A percentile compares a stretch with the other conserved stretches of the same genome.
Conservation (phyloP, 2,329 filamentous ascomycete species). For the Diaporthe capsici region DNA sequence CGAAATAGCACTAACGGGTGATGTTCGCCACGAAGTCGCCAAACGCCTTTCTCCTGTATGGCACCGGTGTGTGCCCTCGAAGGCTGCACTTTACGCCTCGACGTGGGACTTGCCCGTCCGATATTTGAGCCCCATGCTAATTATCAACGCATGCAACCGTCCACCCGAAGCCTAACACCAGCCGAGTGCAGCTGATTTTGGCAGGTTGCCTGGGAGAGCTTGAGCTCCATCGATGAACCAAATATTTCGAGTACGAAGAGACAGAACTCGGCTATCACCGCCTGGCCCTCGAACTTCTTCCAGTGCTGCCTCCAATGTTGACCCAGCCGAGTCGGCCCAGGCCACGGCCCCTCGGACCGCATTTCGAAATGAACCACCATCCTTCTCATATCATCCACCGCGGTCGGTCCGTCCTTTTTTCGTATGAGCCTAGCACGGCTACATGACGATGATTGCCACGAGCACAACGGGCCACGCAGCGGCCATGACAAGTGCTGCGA, state of each 20-base stretch:
- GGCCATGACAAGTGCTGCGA: slow-evolving; percentile 44
- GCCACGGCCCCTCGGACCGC: background rate
- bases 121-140: background rate
- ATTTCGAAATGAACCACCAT: background rate
- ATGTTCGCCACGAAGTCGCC: background rate
- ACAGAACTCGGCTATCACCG: background rate
- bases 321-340: background rate
- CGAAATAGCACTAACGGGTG: background rate
- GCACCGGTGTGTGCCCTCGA: background rate
- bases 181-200: background rate
- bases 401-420: background rate
- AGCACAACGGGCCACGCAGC: slow-evolving; percentile 46
- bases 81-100: background rate
- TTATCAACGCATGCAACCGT: background rate
- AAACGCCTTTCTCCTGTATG: background rate
- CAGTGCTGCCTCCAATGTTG: background rate
- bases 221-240: background rate
- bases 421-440: background rate
- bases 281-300: background rate
- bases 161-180: background rate
- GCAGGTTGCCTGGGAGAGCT: too few relatives aligned
- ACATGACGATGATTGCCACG: slow-evolving; percentile 30
- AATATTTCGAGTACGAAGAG: background rate
- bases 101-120: background rate
- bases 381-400: background rate